Conservation (phyloP, 768 basidiomycete species). For the Phlebiopsis flavidoalba region DNA sequence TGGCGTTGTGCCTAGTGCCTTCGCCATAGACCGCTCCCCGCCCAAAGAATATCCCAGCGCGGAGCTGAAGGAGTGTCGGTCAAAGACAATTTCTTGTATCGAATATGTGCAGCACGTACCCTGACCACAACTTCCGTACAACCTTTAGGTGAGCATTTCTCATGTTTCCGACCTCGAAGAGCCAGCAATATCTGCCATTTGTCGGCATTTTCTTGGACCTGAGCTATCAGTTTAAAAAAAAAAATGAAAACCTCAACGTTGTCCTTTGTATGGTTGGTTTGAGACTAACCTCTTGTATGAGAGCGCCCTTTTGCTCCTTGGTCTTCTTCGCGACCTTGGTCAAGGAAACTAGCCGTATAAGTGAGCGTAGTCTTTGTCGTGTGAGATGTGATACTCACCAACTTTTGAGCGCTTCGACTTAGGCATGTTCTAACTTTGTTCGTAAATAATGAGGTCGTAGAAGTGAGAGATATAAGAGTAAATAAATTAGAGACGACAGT, state of each 20-base stretch:
- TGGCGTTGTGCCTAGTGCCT: conserved; percentile 82
- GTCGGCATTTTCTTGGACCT: conserved; percentile 81
- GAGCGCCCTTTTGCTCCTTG: conserved; percentile 79
- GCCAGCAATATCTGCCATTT: conserved; percentile 95
- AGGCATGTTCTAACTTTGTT: conserved; percentile 54
- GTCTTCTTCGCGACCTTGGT: conserved; percentile 95
- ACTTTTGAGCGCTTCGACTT: conserved; percentile 86
- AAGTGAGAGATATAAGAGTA: neutral
- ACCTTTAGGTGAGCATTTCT: conserved; percentile 92
- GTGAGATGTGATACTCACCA: conserved; percentile 44
- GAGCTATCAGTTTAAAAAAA: neutral
- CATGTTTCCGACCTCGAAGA: conserved; percentile 95
- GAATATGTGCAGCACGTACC: conserved; percentile 44
- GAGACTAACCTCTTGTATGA: conserved; percentile 68
- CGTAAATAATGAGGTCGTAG: neutral
- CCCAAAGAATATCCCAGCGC: conserved; percentile 90
- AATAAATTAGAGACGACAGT: neutral
- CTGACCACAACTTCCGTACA: conserved; percentile 90
- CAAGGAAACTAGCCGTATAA: conserved; percentile 61
- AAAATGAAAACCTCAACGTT: neutral
- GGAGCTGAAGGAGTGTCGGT: conserved; percentile 44
- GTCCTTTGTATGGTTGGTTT: neutral
- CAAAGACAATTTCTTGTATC: too few relatives aligned
- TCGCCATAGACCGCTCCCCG: conserved; percentile 89
- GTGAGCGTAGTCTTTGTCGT: conserved; percentile 9